Base-by-base conservation (phyloP, 768 basidiomycete genomes). In the Trametes cinnabarina region DNA sequence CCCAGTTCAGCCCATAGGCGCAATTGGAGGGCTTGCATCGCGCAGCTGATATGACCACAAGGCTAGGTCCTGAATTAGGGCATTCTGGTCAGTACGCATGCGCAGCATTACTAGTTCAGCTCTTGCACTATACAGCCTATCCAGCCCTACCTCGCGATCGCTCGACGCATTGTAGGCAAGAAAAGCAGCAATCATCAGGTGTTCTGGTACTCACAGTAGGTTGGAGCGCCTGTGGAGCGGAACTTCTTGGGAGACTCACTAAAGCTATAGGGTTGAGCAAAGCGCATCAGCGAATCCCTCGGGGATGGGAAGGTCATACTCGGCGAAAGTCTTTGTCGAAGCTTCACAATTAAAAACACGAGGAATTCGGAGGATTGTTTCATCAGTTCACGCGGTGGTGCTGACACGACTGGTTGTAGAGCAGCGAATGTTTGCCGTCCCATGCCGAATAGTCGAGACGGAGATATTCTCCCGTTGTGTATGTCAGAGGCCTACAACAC, bases 341-440 rank as follows among this genome's bases (percentile, higher is more conserved):
- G 22, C 52, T 46, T 41, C 43, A 54, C 22, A 54, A 54, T 54
- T 30, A 54, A 54, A 54, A 46, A 22, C 32, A 54, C 42, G 52
- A 54, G 52, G 20, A 25, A n/a, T 20, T 17, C 15, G 51, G 23
- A 39, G 51, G 17, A 9, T 14, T 23, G 26, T 43, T 20, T 42
- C 40, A 35, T 23, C 15, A 20, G 30, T n/a, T 30, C 42, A 34
- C 28, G 41, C 10, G 40, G 51, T 35, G 32, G 30, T 11, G 47
- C 17, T 32, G 47, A 46, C 5, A 46, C 28, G 30, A n/a, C 32
- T 32, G 5, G n/a, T n/a, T 32, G 15, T 15, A 26, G 17, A 30
- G 17, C 26, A 47, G 26, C 26, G 26, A 47, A 14, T 12, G 28
- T 47, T 40, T 20, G 23, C 22, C 12, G 22, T 23, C 3, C 11